Evolutionary conservation across 2,329 filamentous ascomycete species (phyloP).

Genomic region (Pseudogymnoascus sp.): DNA sequence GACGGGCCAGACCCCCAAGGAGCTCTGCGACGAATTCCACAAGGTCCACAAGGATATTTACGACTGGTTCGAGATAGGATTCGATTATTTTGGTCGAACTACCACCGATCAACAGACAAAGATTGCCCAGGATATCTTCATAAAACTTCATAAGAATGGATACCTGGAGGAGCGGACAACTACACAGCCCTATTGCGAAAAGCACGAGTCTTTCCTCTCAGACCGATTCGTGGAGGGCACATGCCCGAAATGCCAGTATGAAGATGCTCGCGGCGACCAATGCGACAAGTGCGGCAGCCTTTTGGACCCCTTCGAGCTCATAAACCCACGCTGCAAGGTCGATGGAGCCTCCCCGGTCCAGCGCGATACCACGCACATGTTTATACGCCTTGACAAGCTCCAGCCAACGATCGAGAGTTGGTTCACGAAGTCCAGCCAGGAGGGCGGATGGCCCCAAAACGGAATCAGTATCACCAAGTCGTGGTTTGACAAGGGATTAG

Average conservation of each 20-base stretch:
- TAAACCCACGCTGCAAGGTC: constrained; percentile 86
- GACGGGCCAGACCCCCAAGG: constrained; percentile 71
- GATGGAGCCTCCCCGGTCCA: constrained; percentile 75
- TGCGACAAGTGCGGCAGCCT: constrained; percentile 66
- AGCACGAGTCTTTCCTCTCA: constrained; percentile 70
- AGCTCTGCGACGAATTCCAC: constrained; percentile 90
- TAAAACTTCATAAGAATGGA: constrained; percentile 78
- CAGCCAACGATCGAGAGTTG: constrained; percentile 71
- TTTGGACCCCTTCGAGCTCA: constrained; percentile 54
- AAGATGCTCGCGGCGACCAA: constrained; percentile 66
- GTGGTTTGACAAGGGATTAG: constrained; percentile 77
- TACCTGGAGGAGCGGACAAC: constrained; percentile 82
- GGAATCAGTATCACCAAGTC: constrained; percentile 69
- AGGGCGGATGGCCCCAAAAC: constrained; percentile 72
- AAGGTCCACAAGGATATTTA: constrained; percentile 85
- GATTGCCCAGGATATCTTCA: constrained; percentile 89
- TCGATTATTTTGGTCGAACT: constrained; percentile 92
- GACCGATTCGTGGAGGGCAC: constrained; percentile 79
- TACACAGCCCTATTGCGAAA: constrained; percentile 83
- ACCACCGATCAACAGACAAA: constrained; percentile 83
- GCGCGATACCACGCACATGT: constrained; percentile 82
- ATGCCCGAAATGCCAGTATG: constrained; percentile 66
- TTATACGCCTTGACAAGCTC: constrained; percentile 77
- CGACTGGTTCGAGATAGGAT: constrained; percentile 91
- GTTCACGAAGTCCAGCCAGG: constrained; percentile 64